Conservation (phyloP, 1,139 yeast species). For the Yamadazyma songkhlaensis region DNA sequence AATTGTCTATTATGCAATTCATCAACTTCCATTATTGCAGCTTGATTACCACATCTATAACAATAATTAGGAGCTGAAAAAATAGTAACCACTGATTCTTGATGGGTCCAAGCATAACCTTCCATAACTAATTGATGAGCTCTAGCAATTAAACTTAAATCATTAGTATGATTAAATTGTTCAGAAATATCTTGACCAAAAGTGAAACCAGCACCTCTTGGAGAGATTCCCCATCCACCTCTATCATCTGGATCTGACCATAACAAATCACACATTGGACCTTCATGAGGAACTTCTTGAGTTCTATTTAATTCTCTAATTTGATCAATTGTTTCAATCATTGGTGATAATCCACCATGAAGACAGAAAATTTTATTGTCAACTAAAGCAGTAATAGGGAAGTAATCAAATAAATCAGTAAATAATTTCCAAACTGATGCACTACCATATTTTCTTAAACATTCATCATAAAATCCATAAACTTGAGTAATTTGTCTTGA, state of each 20-base stretch:
- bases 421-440: conserved; percentile 89
- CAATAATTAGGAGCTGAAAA: conserved; percentile 99
- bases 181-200: conserved; percentile 52
- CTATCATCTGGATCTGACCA: conserved; percentile 99
- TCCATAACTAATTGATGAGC: conserved; percentile 99
- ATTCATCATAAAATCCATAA: conserved; percentile 97
- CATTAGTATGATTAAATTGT: conserved; percentile 83
- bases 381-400: conserved; percentile 91
- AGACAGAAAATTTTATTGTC: conserved; percentile 89
- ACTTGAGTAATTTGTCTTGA: conserved; percentile 96
- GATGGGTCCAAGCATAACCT: conserved; percentile 79
- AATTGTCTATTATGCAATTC: conserved; percentile 87
- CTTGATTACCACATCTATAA: conserved; percentile 97
- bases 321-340: conserved; percentile 85
- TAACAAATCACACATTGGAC: conserved; percentile 95
- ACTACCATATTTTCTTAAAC: conserved; percentile 90
- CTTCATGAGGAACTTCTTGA: conserved; percentile 98
- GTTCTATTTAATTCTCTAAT: conserved; percentile 81
- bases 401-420: conserved; percentile 82
- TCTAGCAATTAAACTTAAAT: conserved; percentile 83
- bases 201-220: conserved; percentile 96
- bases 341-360: conserved; percentile 96
- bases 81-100: conserved; percentile 90
- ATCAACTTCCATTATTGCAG: conserved; percentile 98
- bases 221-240: conserved; percentile 95